Evolutionary conservation across 176 grass and related monocot genomes (phyloP).

Genomic region (Zoysia japonica): DNA sequence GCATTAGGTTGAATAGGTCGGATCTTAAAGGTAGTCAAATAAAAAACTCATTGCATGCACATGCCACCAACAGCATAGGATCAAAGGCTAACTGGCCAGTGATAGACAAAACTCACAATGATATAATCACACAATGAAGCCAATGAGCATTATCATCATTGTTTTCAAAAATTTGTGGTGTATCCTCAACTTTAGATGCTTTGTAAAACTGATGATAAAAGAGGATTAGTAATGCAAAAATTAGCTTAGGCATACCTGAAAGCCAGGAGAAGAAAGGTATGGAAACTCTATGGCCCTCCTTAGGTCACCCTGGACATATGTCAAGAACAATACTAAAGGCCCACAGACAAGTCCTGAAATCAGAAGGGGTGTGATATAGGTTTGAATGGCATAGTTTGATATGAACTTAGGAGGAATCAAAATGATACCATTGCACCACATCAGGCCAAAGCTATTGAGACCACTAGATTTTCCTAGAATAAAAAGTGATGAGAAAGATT

Average conservation of each 20-base stretch:
- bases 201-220: background rate
- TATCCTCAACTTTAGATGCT: slow-evolving; percentile 25
- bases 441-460: slow-evolving; percentile 95
- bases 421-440: slow-evolving; percentile 98
- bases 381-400: slow-evolving; percentile 14
- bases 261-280: slow-evolving; percentile 78
- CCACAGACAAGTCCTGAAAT: slow-evolving; percentile 93
- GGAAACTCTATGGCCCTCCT: slow-evolving; percentile 75
- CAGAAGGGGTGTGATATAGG: slow-evolving; percentile 20
- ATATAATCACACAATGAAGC: background rate
- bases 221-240: background rate
- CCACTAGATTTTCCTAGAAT: slow-evolving; percentile 87
- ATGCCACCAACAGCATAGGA: background rate
- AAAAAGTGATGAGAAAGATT: slow-evolving; percentile 23
- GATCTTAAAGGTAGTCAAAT: too few species aligned
- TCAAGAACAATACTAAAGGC: slow-evolving; percentile 85
- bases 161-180: background rate
- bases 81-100: background rate
- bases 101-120: too few species aligned
- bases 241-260: slow-evolving; percentile 59
- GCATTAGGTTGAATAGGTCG: too few species aligned
- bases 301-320: slow-evolving; percentile 82
- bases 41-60: background rate
- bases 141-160: background rate
- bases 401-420: slow-evolving; percentile 22